Evolutionary conservation across 331 rosid species (phyloP).

Genomic region (Stylosanthes scabra): DNA sequence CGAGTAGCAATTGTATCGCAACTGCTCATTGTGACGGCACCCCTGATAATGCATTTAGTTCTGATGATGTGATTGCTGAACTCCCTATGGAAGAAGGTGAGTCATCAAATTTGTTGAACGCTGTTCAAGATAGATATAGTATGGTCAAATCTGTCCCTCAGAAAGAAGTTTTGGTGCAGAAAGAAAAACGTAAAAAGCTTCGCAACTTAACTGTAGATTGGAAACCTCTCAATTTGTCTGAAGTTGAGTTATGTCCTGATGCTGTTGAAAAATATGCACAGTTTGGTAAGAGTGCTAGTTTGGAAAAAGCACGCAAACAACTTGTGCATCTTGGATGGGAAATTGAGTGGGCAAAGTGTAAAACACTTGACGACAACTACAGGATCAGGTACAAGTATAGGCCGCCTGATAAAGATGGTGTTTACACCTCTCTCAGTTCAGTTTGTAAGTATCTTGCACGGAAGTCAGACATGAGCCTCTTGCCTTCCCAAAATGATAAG

Average conservation of each 20-base stretch:
- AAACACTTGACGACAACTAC: background rate
- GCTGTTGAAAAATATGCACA: conserved; percentile 51
- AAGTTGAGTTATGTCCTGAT: conserved; percentile 49
- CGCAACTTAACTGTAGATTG: conserved; percentile 33
- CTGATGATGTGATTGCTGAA: conserved; percentile 3
- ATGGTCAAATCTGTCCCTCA: conserved; percentile 24
- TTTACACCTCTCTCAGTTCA: conserved; percentile 47
- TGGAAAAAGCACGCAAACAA: conserved; percentile 49
- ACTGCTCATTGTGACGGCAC: conserved; percentile 35
- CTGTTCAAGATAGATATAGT: conserved; percentile 23
- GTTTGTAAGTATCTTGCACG: conserved; percentile 47
- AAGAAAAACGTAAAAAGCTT: conserved; percentile 11
- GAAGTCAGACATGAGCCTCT: conserved; percentile 21
- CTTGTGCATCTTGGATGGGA: conserved; percentile 74
- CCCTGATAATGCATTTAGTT: conserved; percentile 17
- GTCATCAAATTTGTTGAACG: background rate
- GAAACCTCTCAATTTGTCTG: conserved; percentile 42
- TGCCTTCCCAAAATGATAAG: conserved; percentile 17
- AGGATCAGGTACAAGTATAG: conserved; percentile 37
- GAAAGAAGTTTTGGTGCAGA: conserved; percentile 37
- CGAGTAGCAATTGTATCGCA: conserved; percentile 4
- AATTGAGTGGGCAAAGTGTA: conserved; percentile 39
- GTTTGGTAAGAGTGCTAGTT: background rate
- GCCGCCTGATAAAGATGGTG: conserved; percentile 40
- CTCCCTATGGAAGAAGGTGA: conserved; percentile 29